These are phyloP conservation scores for Talaromyces sp. DNA, from an alignment of 2,329 filamentous ascomycete genomes.

Conservation along the genomic window DNA sequence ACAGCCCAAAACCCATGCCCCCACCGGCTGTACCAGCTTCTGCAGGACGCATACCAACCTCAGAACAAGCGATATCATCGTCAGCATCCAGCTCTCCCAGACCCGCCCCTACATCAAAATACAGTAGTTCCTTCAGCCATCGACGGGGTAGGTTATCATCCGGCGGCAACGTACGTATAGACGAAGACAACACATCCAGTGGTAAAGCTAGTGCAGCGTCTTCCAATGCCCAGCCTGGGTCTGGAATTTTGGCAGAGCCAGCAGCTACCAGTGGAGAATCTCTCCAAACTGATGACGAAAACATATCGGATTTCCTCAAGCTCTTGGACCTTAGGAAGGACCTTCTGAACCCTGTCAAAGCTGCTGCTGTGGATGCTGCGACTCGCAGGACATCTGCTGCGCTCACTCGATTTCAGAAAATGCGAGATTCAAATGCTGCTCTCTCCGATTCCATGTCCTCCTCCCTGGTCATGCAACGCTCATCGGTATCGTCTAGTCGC, in stretches of 20 bases:
- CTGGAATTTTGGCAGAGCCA: constrained; percentile 68
- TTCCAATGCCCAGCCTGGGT: constrained; percentile 61
- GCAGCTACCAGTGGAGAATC: constrained; percentile 58
- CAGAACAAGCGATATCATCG: constrained; percentile 58
- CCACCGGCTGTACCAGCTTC: constrained; percentile 33
- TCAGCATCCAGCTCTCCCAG: constrained; percentile 72
- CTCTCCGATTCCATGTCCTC: constrained; percentile 92
- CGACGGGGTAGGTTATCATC: constrained; percentile 72
- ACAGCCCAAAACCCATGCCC: constrained; percentile 35
- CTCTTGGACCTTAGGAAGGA: constrained; percentile 83
- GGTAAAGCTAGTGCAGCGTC: constrained; percentile 47
- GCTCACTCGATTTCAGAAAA: constrained; percentile 76
- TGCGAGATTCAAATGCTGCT: constrained; percentile 82
- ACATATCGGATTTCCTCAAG: constrained; percentile 89
- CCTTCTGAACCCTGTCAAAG: constrained; percentile 62
- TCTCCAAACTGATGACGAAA: constrained; percentile 79
- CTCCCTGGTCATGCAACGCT: constrained; percentile 77
- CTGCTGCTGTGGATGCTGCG: constrained; percentile 56
- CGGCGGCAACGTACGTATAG: constrained; percentile 58
- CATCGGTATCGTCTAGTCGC: constrained; percentile 71
- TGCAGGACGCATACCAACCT: constrained; percentile 33
- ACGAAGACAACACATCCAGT: constrained; percentile 55
- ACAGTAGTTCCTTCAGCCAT: constrained; percentile 92
- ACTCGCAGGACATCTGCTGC: constrained; percentile 73
- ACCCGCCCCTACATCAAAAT: constrained; percentile 70